phyloP scores from a whole-genome alignment of 1,284 basidiomycete genomes.

The Ganoderma leucocontextum region DNA sequence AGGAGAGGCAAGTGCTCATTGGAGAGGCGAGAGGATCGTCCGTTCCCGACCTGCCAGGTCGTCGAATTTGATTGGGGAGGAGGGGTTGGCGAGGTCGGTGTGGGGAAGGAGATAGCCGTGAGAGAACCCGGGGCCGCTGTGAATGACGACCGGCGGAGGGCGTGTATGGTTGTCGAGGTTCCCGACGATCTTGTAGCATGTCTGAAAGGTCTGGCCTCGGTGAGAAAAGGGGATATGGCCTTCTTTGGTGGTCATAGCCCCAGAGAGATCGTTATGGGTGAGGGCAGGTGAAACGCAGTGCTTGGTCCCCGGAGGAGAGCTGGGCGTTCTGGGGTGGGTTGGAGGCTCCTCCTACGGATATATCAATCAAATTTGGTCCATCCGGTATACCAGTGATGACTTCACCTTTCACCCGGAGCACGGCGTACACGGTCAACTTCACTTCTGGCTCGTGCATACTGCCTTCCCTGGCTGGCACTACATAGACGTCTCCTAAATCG shows the following conservation, averaged over 20 bases:
- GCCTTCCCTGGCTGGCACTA: too few species aligned
- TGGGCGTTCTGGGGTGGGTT: neutral
- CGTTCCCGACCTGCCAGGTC: slow-evolving; percentile 46
- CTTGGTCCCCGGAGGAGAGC: neutral
- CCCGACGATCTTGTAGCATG: slow-evolving; percentile 32
- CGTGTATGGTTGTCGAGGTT: slow-evolving; percentile 24
- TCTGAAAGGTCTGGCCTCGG: slow-evolving; percentile 27
- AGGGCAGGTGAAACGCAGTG: neutral
- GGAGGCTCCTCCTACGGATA: neutral
- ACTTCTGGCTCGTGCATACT: too few species aligned
- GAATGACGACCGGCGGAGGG: slow-evolving; percentile 31
- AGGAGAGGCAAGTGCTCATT: slow-evolving; percentile 41
- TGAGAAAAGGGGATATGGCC: slow-evolving; percentile 26
- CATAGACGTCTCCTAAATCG: too few species aligned
- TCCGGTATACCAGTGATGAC: too few species aligned
- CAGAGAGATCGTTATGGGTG: neutral
- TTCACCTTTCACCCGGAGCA: too few species aligned
- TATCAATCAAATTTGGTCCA: too few species aligned
- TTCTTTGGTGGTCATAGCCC: slow-evolving; percentile 11
- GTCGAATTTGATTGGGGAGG: slow-evolving; percentile 45
- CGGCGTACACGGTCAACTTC: too few species aligned
- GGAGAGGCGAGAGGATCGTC: slow-evolving; percentile 41
- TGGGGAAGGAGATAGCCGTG: slow-evolving; percentile 39
- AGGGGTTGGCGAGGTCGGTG: slow-evolving; percentile 32
- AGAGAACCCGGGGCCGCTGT: slow-evolving; percentile 39